Base-by-base conservation (phyloP, 1,139 yeast genomes). In the Petasospora rhodanensis region DNA sequence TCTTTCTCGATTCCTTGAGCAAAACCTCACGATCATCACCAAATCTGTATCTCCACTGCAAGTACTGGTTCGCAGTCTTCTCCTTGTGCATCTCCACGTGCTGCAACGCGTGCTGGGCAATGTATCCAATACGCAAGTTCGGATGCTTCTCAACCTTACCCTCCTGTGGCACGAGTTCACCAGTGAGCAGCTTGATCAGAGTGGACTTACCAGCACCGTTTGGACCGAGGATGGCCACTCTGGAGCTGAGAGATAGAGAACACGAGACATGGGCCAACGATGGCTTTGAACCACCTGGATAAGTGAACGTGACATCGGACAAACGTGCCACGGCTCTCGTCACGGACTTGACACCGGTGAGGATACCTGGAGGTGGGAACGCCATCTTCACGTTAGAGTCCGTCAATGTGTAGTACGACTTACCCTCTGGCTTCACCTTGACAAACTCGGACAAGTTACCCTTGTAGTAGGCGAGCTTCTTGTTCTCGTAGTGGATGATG, bases 181-280 rank as follows among this genome's bases (percentile, higher is more conserved):
- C 98, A 10, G 97, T 91, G 51, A 91, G 71, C 35, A 89, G 69
- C 62, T 91, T 91, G 63, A 91, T 91, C 54, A 91, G 71, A 14
- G 98, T 91, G 7, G 96, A 86, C 61, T 91, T 91, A 68, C 98
- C 98, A 37, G 98, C 98, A 72, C 98, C 98, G 59, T 91, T 91
- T 45, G 98, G 97, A 37, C 98, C 98, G 43, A 91, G 66, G 54
- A 91, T 80, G 28, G 97, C 98, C 46, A 91, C 96, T 66, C 98
- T 82, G 26, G 97, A 89, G 13, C 95, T 84, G 44, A 91, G 69
- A 2, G 95, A 83, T 43, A 91, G 72, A 11, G 95, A 82, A 62
- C 95, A 85, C 4, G 95, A 80, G 32, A 87, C 94, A 56, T 85
- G 57, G 18, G 60, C 56, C 51, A 91, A 69, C 4, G 95, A 85